Conservation (phyloP, 805 yeast genomes). For the Cyberlindnera maritima region DNA sequence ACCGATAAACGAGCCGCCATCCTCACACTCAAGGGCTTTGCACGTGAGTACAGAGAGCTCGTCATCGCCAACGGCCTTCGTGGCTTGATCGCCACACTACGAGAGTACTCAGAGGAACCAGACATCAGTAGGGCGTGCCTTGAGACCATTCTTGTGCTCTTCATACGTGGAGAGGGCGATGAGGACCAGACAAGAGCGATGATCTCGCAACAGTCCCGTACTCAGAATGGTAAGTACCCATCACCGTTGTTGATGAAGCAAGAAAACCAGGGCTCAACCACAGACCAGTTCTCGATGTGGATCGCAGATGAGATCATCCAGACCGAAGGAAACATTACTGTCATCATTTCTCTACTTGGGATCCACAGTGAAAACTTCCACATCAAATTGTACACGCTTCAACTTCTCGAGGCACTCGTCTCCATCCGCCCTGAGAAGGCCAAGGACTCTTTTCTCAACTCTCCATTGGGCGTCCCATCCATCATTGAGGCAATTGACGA, state of each 20-base stretch:
- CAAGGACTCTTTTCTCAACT: conserved; percentile 66
- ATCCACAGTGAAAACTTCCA: conserved; percentile 59
- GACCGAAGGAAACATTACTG: conserved; percentile 32
- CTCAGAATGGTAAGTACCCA: conserved; percentile 75
- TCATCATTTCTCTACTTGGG: conserved; percentile 43
- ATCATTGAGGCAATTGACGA: conserved; percentile 64
- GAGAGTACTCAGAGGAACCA: conserved; percentile 63
- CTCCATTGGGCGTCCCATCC: conserved; percentile 78
- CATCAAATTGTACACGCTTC: conserved; percentile 75
- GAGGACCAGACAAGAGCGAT: conserved; percentile 66
- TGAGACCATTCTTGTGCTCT: conserved; percentile 81
- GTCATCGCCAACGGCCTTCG: conserved; percentile 86
- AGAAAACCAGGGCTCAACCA: conserved; percentile 33
- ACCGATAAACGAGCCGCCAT: conserved; percentile 91
- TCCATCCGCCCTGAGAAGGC: conserved; percentile 72
- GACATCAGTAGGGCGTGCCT: conserved; percentile 75
- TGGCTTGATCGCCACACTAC: conserved; percentile 64
- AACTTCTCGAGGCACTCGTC: conserved; percentile 78
- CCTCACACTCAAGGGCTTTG: conserved; percentile 81
- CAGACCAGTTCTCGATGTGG: conserved; percentile 91
- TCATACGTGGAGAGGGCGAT: conserved; percentile 65
- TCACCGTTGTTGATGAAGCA: conserved; percentile 63
- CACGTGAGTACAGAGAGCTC: conserved; percentile 83
- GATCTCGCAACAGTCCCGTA: conserved; percentile 72
- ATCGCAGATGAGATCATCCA: conserved; percentile 91